Evolutionary conservation across 305 asterid species (phyloP).

Genomic region (Withania somnifera): DNA sequence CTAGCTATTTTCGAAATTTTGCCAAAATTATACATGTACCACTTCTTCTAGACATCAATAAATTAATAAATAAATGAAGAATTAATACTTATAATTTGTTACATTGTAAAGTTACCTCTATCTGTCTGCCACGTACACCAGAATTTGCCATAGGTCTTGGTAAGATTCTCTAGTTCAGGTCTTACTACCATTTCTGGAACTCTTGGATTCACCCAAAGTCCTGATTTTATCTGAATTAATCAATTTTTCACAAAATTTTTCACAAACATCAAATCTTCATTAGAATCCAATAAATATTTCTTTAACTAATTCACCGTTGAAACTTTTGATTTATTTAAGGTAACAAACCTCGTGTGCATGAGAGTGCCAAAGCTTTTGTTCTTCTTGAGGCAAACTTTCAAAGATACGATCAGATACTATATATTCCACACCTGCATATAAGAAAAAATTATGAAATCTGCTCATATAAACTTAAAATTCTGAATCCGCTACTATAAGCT

Average conservation of each 20-base stretch:
- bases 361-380: slow-evolving; percentile 88
- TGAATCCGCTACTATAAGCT: too few relatives aligned
- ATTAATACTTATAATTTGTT: not conserved
- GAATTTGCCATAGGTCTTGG: slow-evolving; percentile 25
- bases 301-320: too few relatives aligned
- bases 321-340: too few relatives aligned
- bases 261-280: too few relatives aligned
- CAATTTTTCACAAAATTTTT: not conserved
- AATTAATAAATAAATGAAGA: not conserved
- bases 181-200: slow-evolving; percentile 18
- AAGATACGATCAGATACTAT: slow-evolving; percentile 48
- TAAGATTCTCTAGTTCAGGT: slow-evolving; percentile 17
- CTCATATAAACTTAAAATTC: too few relatives aligned
- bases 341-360: slow-evolving; percentile 85
- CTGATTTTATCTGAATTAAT: slow-evolving; percentile 13
- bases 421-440: slow-evolving; percentile 62
- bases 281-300: too few relatives aligned
- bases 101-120: not conserved
- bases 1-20: too few relatives aligned
- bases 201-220: slow-evolving; percentile 20
- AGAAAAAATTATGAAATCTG: too few relatives aligned
- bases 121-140: slow-evolving; percentile 37
- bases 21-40: too few relatives aligned
- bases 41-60: not conserved
- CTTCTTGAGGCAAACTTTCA: slow-evolving; percentile 51